A percentile compares a stretch with the other conserved stretches of the same genome.
These are phyloP conservation scores for Leishmania guyanensis DNA, from an alignment of 208 protist genomes.

Conservation along the genomic window DNA sequence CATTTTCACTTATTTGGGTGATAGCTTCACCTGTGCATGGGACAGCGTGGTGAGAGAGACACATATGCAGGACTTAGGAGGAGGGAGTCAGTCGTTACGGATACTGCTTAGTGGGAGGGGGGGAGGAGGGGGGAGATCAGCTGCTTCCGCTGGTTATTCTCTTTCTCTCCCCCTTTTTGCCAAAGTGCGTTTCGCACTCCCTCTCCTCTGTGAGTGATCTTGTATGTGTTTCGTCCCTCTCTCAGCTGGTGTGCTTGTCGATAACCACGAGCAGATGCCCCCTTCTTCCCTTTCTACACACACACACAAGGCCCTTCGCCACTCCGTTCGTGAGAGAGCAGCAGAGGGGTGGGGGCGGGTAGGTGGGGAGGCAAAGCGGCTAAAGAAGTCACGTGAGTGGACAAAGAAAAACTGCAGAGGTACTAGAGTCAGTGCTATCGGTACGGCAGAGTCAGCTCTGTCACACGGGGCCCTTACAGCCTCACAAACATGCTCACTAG, in stretches of 20 bases:
- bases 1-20: neutral
- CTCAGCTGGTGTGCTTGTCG: neutral
- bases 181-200: neutral
- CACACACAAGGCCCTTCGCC: neutral
- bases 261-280: neutral
- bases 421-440: neutral
- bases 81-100: too few species aligned
- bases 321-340: neutral
- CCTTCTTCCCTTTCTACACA: neutral
- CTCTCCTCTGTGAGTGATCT: neutral
- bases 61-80: neutral
- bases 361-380: neutral
- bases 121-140: neutral
- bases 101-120: neutral
- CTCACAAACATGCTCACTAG: neutral
- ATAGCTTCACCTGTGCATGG: neutral
- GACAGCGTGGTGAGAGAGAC: neutral
- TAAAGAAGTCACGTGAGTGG: neutral
- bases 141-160: neutral
- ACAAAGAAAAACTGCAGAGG: neutral
- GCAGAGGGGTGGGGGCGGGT: neutral
- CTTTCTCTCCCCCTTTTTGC: neutral
- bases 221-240: neutral
- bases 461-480: neutral
- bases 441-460: neutral